Evolutionary conservation across 306 rosid species (phyloP).

Genomic region (Rosa multiflora): DNA sequence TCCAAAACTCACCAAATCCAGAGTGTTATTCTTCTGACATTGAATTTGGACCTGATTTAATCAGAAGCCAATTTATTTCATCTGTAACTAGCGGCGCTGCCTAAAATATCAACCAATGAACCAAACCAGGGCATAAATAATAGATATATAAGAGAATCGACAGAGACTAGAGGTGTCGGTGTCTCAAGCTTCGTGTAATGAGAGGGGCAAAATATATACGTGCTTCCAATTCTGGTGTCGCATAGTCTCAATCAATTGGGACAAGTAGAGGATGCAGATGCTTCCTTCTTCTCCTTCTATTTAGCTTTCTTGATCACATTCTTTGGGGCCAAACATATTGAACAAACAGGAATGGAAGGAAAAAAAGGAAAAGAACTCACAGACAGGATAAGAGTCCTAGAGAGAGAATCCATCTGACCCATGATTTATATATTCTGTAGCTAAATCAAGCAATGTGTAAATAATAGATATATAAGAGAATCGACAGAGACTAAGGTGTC

Average conservation of each 20-base stretch:
- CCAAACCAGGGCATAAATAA: neutral
- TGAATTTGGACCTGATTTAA: neutral
- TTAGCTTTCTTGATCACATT: neutral
- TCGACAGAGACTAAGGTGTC: neutral
- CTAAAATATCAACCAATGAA: neutral
- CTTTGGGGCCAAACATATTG: neutral
- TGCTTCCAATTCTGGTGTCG: neutral
- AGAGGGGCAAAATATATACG: neutral
- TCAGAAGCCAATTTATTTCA: neutral
- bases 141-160: neutral
- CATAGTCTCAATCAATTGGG: neutral
- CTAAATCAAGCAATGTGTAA: neutral
- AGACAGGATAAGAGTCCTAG: neutral
- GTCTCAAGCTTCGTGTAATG: neutral
- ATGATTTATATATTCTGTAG: neutral
- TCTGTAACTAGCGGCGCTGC: neutral
- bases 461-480: no score
- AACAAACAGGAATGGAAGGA: neutral
- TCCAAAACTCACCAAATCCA: neutral
- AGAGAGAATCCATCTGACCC: no score
- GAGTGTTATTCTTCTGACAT: neutral
- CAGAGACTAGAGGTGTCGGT: neutral
- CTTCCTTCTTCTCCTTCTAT: neutral
- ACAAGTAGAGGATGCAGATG: conserved; percentile 8
- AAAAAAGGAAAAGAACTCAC: neutral